A percentile compares a stretch with the other conserved stretches of the same genome.
Evolutionary conservation across 2,329 filamentous ascomycete genomes (phyloP).

Genomic region (Ophiostoma tasmaniense): DNA sequence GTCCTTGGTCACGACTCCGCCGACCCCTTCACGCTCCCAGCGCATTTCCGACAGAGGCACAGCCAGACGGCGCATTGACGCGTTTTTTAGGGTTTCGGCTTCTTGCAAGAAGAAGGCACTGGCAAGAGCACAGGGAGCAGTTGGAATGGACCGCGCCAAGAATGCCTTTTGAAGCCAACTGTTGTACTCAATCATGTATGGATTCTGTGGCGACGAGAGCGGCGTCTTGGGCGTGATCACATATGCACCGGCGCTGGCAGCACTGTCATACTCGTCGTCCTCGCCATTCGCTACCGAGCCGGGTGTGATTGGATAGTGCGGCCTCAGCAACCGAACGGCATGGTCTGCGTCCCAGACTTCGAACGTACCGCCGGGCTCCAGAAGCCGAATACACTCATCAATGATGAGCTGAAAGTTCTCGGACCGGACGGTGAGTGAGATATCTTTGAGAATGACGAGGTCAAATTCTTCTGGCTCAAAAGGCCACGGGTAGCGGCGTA

Average conservation of each 20-base stretch:
- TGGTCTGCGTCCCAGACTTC: constrained; percentile 90
- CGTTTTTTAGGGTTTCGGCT: constrained; percentile 58
- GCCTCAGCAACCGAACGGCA: constrained; percentile 71
- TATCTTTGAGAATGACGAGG: constrained; percentile 79
- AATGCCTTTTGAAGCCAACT: constrained; percentile 70
- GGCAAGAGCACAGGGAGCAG: constrained; percentile 71
- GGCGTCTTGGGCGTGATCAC: constrained; percentile 75
- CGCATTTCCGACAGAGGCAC: constrained; percentile 76
- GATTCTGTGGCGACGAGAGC: constrained; percentile 71
- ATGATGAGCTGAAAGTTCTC: constrained; percentile 47
- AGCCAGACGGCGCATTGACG: constrained; percentile 70
- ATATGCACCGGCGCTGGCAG: constrained; percentile 68
- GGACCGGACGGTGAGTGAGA: constrained; percentile 57
- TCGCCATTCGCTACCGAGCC: constrained; percentile 26
- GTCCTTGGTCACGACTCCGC: constrained; percentile 52
- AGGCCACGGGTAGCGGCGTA: constrained; percentile 66
- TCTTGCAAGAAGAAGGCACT: constrained; percentile 75
- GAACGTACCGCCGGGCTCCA: constrained; percentile 68
- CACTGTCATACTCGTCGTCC: constrained; percentile 54
- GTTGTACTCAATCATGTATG: constrained; percentile 76
- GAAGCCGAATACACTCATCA: constrained; percentile 68
- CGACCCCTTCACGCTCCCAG: constrained; percentile 74
- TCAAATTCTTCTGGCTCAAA: constrained; percentile 76
- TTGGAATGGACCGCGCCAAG: constrained; percentile 58
- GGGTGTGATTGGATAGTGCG: constrained; percentile 51